Evolutionary conservation across 139 green algal genomes (phyloP).

Genomic region (Deuterostichococcus epilithicus): DNA sequence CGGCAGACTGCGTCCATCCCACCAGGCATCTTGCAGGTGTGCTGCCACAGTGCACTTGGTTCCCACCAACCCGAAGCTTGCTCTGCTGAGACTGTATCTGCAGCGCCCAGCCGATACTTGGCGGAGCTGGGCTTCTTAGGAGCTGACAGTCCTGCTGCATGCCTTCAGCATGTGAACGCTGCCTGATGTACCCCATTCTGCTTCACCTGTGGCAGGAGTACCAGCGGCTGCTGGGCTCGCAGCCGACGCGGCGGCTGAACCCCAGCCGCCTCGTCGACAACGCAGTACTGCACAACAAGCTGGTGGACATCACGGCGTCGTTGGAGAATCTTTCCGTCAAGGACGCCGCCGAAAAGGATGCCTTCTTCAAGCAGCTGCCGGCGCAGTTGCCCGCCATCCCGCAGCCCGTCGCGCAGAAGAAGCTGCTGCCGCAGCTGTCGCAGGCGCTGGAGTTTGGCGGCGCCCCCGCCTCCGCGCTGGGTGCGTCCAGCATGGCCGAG

Average conservation of each 20-base stretch:
- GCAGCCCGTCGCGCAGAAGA: constrained; percentile 63
- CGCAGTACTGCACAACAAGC: constrained; percentile 84
- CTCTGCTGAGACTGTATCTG: not conserved
- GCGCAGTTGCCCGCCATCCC: constrained; percentile 13
- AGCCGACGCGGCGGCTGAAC: constrained; percentile 76
- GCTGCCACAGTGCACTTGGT: not conserved
- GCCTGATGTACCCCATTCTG: too few relatives aligned
- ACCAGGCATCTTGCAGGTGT: constrained; percentile 48
- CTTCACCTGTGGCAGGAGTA: constrained; percentile 63
- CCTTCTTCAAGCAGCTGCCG: constrained; percentile 31
- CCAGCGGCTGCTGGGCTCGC: constrained; percentile 79
- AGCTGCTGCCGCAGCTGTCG: constrained; percentile 88
- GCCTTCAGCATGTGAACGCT: too few relatives aligned
- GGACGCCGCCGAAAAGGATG: constrained; percentile 72
- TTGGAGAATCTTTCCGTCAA: constrained; percentile 90
- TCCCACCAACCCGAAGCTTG: not conserved
- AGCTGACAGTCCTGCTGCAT: too few relatives aligned
- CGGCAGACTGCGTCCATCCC: constrained; percentile 77
- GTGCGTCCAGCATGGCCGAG: too few relatives aligned
- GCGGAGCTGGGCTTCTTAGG: too few relatives aligned
- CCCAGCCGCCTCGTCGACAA: constrained; percentile 71
- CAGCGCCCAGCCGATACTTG: too few relatives aligned
- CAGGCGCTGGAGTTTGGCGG: constrained; percentile 87
- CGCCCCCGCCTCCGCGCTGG: constrained; percentile 75
- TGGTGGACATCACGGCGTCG: constrained; percentile 88